Evolutionary conservation across 2,329 filamentous ascomycete species (phyloP), one percentile per base, ranked within the genome.

Genomic region (Trichoderma breve): DNA sequence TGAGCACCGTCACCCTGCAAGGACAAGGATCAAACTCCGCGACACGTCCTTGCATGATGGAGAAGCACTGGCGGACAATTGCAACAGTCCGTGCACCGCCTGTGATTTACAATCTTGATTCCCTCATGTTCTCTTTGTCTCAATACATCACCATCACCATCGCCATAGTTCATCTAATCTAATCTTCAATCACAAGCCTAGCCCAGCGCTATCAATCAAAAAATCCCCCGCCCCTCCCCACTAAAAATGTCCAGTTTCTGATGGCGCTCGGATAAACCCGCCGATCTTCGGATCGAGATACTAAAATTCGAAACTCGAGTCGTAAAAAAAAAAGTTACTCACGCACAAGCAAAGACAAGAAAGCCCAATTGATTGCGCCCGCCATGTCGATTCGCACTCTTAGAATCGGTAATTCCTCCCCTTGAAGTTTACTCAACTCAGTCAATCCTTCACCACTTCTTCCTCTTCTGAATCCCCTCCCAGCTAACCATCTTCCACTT

Each of bases 301-400:
- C 32, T 51, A 6, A 24, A 69, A 69, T 3, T 32, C 53, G 24
- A n/a, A 18, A 53, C 34, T 15, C 61, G 26, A 57, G 51, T 60
- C 57, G 34, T 6, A 32, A 61, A 57, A 70, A 70, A 69, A 70
- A 57, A 63, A 43, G 30, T 71, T 36, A 26, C 60, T 28, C 30
- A n/a, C 12, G 12, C 58, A 64, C 28, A 65, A 34, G 24, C 39
- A 47, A 63, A 24, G 21, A 30, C 57, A 34, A 60, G 14, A 32
- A 58, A 6, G 4, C 30, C 30, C 58, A 61, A 69, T 57, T 60
- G 58, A 43, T 32, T 24, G 73, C 72, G 73, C 71, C 74, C 76
- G 79, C 71, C 72, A 83, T 83, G 82, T 81, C 82, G 68, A 74
- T 82, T 73, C 82, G 82, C 76, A 83, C 82, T 36, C 80, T 83